Evolutionary conservation across 1,139 yeast species (phyloP).

Genomic region (Lodderomyces oxycetoniae): DNA sequence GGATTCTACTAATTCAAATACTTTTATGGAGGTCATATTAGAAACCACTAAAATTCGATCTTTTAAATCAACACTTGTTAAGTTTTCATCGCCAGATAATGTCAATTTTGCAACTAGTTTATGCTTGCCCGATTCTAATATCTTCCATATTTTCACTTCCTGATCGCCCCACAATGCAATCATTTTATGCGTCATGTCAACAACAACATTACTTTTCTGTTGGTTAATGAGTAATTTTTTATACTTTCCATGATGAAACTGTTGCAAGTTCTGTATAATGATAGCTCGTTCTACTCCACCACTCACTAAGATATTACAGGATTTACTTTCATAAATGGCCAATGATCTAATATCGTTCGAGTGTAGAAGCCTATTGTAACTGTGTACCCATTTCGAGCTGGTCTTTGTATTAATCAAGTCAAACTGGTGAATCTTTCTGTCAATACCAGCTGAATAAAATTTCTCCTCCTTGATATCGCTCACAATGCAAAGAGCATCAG

Average conservation of each 20-base stretch:
- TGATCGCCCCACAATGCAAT: conserved; percentile 82
- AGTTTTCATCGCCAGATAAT: conserved; percentile 75
- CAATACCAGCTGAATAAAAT: conserved; percentile 89
- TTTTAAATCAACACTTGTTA: conserved; percentile 66
- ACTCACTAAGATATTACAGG: conserved; percentile 66
- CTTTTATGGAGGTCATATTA: conserved; percentile 61
- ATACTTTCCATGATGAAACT: conserved; percentile 72
- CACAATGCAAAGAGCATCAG: conserved; percentile 78
- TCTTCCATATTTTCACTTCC: conserved; percentile 73
- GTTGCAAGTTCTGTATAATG: conserved; percentile 62
- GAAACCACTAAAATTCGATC: conserved; percentile 63
- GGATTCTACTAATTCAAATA: conserved; percentile 50
- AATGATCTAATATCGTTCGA: conserved; percentile 86
- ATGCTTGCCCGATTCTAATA: conserved; percentile 36
- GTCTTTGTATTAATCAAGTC: conserved; percentile 38
- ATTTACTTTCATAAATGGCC: conserved; percentile 64
- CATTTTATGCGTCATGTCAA: conserved; percentile 42
- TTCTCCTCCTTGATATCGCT: conserved; percentile 58
- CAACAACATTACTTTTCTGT: conserved; percentile 53
- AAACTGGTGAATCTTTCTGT: conserved; percentile 79
- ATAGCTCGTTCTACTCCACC: conserved; percentile 88
- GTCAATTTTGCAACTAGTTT: conserved; percentile 62
- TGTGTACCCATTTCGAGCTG: conserved; percentile 69
- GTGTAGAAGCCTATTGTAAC: conserved; percentile 74
- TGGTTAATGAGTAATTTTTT: conserved; percentile 66